Evolutionary conservation across 2,329 filamentous ascomycete species (phyloP).

Genomic region (Cadophora sp.): DNA sequence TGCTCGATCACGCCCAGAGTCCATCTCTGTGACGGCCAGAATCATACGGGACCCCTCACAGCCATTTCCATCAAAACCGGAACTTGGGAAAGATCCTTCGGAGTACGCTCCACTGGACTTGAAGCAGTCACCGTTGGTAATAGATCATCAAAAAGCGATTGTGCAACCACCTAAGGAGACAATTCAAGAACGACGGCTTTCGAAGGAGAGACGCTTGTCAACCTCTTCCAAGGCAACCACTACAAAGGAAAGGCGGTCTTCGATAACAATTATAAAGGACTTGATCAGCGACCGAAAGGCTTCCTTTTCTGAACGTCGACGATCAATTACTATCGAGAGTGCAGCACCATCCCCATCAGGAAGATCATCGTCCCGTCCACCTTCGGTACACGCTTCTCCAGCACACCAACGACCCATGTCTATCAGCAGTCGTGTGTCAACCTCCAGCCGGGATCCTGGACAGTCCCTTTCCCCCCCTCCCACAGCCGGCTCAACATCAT

Average conservation of each 20-base stretch:
- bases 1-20: constrained; percentile 66
- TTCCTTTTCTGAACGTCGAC: constrained; percentile 55
- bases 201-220: constrained; percentile 44
- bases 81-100: constrained; percentile 47
- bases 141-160: constrained; percentile 58
- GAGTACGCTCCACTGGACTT: constrained; percentile 59
- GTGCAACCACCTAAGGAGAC: constrained; percentile 48
- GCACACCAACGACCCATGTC: constrained; percentile 66
- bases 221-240: constrained; percentile 35
- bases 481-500: constrained; percentile 48
- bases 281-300: constrained; percentile 65
- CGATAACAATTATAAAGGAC: constrained; percentile 59
- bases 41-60: constrained; percentile 73
- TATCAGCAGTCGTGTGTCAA: constrained; percentile 65
- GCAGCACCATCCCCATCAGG: constrained; percentile 45
- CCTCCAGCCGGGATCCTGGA: constrained; percentile 36
- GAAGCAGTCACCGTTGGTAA: constrained; percentile 64
- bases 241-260: constrained; percentile 57
- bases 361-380: constrained; percentile 55
- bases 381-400: constrained; percentile 49
- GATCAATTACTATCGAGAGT: constrained; percentile 52
- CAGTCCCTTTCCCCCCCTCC: constrained; percentile 46
- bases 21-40: constrained; percentile 86
- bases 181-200: constrained; percentile 56
- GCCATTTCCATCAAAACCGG: constrained; percentile 49